phyloP scores from a whole-genome alignment of 139 green algal species.

The Ettlia oleoabundans region DNA sequence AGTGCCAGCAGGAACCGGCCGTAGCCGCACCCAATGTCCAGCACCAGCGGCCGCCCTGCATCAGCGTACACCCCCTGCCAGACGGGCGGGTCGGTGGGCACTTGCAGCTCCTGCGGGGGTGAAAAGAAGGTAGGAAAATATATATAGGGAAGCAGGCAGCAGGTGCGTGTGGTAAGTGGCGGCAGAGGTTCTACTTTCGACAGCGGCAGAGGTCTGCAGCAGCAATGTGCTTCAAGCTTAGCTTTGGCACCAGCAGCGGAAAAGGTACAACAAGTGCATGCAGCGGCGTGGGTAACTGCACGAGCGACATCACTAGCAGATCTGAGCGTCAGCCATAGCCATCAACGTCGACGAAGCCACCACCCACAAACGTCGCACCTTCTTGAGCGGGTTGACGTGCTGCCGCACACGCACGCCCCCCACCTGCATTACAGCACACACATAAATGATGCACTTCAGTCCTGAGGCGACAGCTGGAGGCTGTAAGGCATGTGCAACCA shows the following conservation, averaged over 20 bases:
- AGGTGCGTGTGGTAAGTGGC: background rate
- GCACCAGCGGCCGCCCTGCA: constrained; percentile 65
- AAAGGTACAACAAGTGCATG: too few species aligned
- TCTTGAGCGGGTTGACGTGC: constrained; percentile 85
- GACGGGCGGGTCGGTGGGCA: constrained; percentile 40
- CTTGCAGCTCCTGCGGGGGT: constrained; percentile 35
- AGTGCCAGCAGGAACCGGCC: constrained; percentile 81
- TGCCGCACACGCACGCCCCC: constrained; percentile 69
- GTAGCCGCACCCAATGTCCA: constrained; percentile 87
- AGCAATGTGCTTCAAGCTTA: too few species aligned
- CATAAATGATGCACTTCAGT: background rate
- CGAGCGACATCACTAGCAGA: too few species aligned
- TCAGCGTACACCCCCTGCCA: constrained; percentile 69
- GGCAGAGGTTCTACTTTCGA: background rate
- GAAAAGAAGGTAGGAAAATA: background rate
- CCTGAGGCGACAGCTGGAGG: too few species aligned
- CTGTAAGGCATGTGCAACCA: too few species aligned
- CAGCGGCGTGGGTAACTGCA: too few species aligned
- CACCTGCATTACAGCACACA: constrained; percentile 25
- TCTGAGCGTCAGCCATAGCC: too few species aligned
- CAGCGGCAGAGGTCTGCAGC: too few species aligned
- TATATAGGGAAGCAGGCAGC: constrained; percentile 24
- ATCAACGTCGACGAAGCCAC: too few species aligned
- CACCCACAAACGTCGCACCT: too few species aligned
- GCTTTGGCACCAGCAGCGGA: too few species aligned